Evolutionary conservation across 129 eudicot genomes (phyloP).

Genomic region (Escallonia herrerae): DNA sequence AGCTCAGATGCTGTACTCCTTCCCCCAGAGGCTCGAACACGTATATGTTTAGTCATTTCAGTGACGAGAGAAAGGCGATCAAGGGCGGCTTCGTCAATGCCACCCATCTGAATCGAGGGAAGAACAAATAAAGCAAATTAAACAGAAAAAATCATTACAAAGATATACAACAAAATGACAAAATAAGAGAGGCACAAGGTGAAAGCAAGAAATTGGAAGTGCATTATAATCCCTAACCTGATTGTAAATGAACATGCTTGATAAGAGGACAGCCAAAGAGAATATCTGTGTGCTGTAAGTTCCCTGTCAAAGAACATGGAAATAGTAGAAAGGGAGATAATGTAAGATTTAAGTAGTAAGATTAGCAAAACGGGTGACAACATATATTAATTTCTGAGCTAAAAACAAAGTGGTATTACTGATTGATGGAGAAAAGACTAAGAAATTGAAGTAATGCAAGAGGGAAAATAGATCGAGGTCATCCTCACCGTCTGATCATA

Average conservation of each 20-base stretch:
- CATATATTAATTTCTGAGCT: too few species aligned
- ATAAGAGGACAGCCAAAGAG: constrained; percentile 90
- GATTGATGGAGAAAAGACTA: background rate
- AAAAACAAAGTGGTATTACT: background rate
- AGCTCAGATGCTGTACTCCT: constrained; percentile 84
- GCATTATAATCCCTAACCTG: constrained; percentile 45
- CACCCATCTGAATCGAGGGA: constrained; percentile 68
- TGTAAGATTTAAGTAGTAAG: background rate
- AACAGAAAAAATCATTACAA: background rate
- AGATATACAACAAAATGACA: background rate
- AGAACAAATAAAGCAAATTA: constrained; percentile 8
- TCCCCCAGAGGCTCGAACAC: constrained; percentile 94
- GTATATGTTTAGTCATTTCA: constrained; percentile 98
- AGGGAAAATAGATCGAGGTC: too few species aligned
- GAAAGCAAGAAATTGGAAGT: background rate
- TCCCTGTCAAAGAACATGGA: constrained; percentile 52
- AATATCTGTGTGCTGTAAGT: constrained; percentile 95
- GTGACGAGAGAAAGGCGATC: constrained; percentile 99
- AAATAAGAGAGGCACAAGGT: background rate
- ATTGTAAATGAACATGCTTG: constrained; percentile 98
- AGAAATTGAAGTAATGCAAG: background rate
- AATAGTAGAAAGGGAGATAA: background rate
- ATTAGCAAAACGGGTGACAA: background rate
- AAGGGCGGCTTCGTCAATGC: constrained; percentile 97
- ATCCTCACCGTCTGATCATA: constrained; percentile 95